These are phyloP conservation scores for Cadophora malorum DNA, from an alignment of 2,329 filamentous ascomycete genomes.

Conservation along the genomic window DNA sequence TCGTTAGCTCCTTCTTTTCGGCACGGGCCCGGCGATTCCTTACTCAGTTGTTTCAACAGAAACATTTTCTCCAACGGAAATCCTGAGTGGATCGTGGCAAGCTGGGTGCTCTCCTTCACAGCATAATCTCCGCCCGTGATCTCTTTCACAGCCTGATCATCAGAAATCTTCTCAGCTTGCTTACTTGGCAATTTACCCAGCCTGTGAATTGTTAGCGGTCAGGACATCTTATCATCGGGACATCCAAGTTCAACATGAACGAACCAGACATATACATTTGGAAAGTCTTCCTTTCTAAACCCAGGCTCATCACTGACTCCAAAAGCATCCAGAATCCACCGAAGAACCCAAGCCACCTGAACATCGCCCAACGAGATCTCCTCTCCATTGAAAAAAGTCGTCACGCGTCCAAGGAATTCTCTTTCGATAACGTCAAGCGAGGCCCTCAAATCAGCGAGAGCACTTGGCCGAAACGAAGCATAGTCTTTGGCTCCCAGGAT, in stretches of 20 bases:
- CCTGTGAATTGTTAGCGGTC: background rate
- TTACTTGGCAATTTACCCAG: slow-evolving; percentile 2
- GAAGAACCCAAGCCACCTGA: slow-evolving; percentile 1
- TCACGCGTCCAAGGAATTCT: slow-evolving; percentile 3
- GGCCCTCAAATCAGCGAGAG: slow-evolving; percentile 6
- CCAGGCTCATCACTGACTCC: slow-evolving; percentile 2
- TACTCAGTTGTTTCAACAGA: slow-evolving; percentile 18
- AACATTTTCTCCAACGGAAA: background rate
- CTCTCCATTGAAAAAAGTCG: slow-evolving; percentile 2
- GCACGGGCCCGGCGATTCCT: background rate
- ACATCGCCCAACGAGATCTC: slow-evolving; percentile 4
- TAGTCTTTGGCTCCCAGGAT: slow-evolving; percentile 6
- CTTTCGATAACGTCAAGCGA: slow-evolving; percentile 6
- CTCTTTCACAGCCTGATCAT: background rate
- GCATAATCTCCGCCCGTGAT: background rate
- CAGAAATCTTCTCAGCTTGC: slow-evolving; percentile 5
- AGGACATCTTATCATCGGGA: background rate
- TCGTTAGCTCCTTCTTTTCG: background rate
- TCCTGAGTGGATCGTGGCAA: background rate
- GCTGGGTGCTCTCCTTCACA: background rate
- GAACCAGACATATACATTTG: background rate
- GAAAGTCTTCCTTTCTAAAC: slow-evolving; percentile 1
- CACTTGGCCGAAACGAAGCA: slow-evolving; percentile 1
- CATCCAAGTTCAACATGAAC: background rate
- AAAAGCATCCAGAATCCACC: slow-evolving; percentile 1